A percentile compares a stretch with the other conserved stretches of the same genome.
These are phyloP conservation scores for Microthlaspi erraticum DNA, from an alignment of 345 rosid species.

Conservation along the genomic window DNA sequence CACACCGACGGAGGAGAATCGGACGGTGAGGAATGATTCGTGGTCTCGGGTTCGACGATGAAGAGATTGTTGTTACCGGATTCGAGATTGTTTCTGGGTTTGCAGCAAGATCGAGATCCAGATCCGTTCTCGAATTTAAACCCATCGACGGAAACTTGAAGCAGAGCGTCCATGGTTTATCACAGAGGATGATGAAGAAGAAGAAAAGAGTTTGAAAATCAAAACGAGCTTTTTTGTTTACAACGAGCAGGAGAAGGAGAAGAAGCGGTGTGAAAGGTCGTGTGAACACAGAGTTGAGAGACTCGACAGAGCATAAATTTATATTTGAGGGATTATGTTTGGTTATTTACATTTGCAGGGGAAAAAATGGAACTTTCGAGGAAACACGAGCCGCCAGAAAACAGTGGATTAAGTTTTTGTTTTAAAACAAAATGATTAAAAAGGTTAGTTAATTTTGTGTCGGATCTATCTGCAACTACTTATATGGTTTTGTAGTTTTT, in stretches of 20 bases:
- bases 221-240: background rate
- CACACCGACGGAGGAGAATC: conserved; percentile 23
- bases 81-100: conserved; percentile 37
- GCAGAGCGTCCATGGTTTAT: conserved; percentile 38
- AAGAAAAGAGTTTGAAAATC: conserved; percentile 1
- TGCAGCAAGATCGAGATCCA: conserved; percentile 36
- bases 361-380: conserved; percentile 36
- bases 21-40: conserved; percentile 24
- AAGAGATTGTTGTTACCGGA: conserved; percentile 10
- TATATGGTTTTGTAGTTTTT: conserved; percentile 20
- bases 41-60: background rate
- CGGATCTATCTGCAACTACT: conserved; percentile 37
- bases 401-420: conserved; percentile 19
- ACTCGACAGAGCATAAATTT: conserved; percentile 1
- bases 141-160: conserved; percentile 30
- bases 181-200: background rate
- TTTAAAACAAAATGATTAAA: background rate
- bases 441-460: conserved; percentile 30
- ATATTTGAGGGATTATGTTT: conserved; percentile 9
- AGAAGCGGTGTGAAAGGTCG: conserved; percentile 23
- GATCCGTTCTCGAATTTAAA: conserved; percentile 40
- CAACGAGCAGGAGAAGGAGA: conserved; percentile 11
- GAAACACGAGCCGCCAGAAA: conserved; percentile 33
- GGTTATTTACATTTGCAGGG: background rate
- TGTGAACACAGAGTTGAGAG: conserved; percentile 41